phyloP scores from a whole-genome alignment of 495 filamentous ascomycete genomes.

The Neurospora tetraspora region DNA sequence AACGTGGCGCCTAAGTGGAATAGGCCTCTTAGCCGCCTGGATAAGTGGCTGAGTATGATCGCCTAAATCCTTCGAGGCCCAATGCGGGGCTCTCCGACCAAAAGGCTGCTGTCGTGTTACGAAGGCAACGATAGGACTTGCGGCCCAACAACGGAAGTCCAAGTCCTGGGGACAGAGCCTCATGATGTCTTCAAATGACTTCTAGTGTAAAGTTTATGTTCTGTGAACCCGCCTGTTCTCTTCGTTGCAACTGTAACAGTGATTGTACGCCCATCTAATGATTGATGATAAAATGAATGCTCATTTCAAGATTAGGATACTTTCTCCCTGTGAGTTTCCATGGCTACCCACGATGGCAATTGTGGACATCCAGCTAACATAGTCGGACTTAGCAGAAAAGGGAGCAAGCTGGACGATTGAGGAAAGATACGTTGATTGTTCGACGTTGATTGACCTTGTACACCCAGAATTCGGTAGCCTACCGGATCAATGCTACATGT shows the following conservation, averaged over 20 bases:
- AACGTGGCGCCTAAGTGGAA: background rate
- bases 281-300: background rate
- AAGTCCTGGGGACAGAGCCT: background rate
- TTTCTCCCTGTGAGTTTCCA: background rate
- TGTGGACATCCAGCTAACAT: background rate
- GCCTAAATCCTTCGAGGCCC: background rate
- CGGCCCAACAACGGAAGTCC: background rate
- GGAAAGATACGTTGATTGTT: background rate
- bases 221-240: background rate
- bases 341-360: background rate
- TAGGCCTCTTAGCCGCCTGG: background rate
- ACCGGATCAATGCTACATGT: slow-evolving; percentile 13
- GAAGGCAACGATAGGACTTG: background rate
- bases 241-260: background rate
- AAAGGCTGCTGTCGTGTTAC: background rate
- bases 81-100: background rate
- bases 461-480: background rate
- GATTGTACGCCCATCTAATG: background rate
- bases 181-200: background rate
- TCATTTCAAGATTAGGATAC: background rate
- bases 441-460: background rate
- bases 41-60: background rate
- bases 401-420: background rate
- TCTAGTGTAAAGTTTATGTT: background rate
- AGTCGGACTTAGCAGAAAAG: background rate